Base-by-base conservation (phyloP, 768 basidiomycete genomes). In the Pisolithus albus region DNA sequence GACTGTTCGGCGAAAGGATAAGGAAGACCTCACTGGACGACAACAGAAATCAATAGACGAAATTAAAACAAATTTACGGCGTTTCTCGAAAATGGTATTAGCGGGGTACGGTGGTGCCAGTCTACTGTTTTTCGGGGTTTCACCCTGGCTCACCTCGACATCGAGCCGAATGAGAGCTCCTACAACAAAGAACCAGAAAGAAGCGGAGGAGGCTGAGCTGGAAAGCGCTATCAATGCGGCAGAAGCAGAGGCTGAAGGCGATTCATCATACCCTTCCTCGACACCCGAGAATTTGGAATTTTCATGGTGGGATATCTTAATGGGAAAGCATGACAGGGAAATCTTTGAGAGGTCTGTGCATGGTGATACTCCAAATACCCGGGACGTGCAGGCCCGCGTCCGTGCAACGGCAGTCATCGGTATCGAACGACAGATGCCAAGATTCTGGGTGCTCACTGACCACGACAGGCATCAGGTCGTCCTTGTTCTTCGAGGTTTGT, bases 391-490 rank as follows among this genome's bases (percentile, higher is more conserved):
- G 44, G 70, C 66, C 26, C 75, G 72, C 50, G 71, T 79, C 69
- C 75, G 75, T 51, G 71, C 79, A 7, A 81, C 79, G 5, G 83
- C 83, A 7, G 79, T 83, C 32, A 75, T 85, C 21, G 84, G 86
- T 13, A 71, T 76, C 44, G 83, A 84, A 56, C 77, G 80, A 54
- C 74, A 82, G 54, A 86, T 89, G 82, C 89, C 90, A 3, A 75
- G 87, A 34, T 92, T 85, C 63, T 92, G 90, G 88, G 83, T 91
- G 4, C 73, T 92, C 18, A 90, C 87, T 0, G 90, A 92, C 63
- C 85, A 92, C 60, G 75, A 75, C 42, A 75, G 89, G 37, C 71
- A 69, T 5, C 84, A 91, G 63, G 77, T 92, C 45, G 85, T 91
- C 9, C 77, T 92, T 23, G 86, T 91, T 15, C 70, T 88, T 43